These are phyloP conservation scores for Hyparrhenia diplandra DNA, from an alignment of 176 grass and related monocot genomes.

Conservation along the genomic window DNA sequence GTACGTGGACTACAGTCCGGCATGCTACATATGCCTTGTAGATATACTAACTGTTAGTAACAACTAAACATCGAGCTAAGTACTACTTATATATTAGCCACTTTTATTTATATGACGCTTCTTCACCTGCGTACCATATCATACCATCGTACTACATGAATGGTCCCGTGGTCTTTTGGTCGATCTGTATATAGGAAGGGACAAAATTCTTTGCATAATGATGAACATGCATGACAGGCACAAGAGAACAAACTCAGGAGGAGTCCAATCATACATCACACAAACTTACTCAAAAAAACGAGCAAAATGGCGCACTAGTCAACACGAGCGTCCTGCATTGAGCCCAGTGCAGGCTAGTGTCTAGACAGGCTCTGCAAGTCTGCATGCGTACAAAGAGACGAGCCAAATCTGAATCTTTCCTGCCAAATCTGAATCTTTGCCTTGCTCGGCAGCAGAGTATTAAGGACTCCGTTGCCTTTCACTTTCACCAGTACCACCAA, in stretches of 20 bases:
- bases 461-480: not conserved
- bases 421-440: too few species aligned
- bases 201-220: not conserved
- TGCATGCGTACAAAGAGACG: conserved; percentile 2
- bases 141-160: not conserved
- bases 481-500: not conserved
- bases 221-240: not conserved
- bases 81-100: too few species aligned
- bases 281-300: not conserved
- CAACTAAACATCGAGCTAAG: too few species aligned
- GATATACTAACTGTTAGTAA: too few species aligned
- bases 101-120: too few species aligned
- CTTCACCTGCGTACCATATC: too few species aligned
- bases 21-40: too few species aligned
- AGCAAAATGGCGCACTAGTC: not conserved
- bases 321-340: not conserved
- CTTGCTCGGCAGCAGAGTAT: not conserved
- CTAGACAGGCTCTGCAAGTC: not conserved
- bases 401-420: not conserved
- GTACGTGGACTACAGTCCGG: too few species aligned
- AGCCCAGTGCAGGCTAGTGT: not conserved
- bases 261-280: too few species aligned
- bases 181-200: too few species aligned
- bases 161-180: conserved; percentile 23
- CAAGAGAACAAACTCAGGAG: not conserved